Conservation (phyloP, 2,329 filamentous ascomycete genomes). For the Colletotrichum coccodes region DNA sequence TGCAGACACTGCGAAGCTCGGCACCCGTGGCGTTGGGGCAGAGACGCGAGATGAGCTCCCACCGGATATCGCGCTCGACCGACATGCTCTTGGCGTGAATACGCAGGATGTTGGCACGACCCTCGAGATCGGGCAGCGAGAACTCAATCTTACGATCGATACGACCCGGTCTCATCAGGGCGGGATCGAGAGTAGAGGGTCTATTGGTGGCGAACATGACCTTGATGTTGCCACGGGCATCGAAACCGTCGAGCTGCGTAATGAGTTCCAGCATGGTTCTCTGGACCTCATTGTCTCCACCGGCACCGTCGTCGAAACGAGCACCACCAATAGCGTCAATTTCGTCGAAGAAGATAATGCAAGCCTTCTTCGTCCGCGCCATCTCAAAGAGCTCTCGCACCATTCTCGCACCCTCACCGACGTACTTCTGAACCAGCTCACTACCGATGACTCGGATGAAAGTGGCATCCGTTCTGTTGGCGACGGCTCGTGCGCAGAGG, state of each 20-base stretch:
- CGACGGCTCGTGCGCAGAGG: conserved; percentile 94
- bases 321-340: conserved; percentile 96
- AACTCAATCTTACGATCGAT: conserved; percentile 99
- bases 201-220: conserved; percentile 99
- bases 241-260: conserved; percentile 96
- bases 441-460: conserved; percentile 99
- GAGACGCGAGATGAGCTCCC: conserved; percentile 96
- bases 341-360: conserved; percentile 99
- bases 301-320: conserved; percentile 95
- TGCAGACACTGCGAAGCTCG: conserved; percentile 94
- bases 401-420: conserved; percentile 98
- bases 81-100: conserved; percentile 99
- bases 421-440: conserved; percentile 98
- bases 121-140: conserved; percentile 95
- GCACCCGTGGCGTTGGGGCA: conserved; percentile 98
- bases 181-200: conserved; percentile 94
- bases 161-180: conserved; percentile 94
- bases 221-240: conserved; percentile 97
- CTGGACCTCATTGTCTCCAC: conserved; percentile 97
- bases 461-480: conserved; percentile 97
- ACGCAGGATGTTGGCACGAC: conserved; percentile 94
- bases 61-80: conserved; percentile 97
- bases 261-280: conserved; percentile 98
- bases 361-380: conserved; percentile 99
- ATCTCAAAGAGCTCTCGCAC: conserved; percentile 99